Conservation (phyloP, 164 flowering plant genomes). For the Annona squamosa region DNA sequence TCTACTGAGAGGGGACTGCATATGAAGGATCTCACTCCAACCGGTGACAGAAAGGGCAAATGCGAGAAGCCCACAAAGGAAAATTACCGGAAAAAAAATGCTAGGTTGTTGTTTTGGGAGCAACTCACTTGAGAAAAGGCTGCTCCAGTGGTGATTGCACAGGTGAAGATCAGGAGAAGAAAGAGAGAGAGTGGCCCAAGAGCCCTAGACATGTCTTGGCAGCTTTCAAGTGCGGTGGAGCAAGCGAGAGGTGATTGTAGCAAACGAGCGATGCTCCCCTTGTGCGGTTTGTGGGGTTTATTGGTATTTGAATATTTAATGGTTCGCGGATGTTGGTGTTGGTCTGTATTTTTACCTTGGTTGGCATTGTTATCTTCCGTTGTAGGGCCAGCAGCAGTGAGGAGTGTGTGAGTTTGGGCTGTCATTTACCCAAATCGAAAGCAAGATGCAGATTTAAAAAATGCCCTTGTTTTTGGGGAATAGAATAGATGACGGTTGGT, state of each 20-base stretch:
- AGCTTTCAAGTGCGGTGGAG: neutral
- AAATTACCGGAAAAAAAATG: neutral
- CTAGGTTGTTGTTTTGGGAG: neutral
- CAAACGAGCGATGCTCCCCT: neutral
- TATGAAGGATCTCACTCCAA: neutral
- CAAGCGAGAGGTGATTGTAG: neutral
- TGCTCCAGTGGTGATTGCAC: constrained; percentile 2
- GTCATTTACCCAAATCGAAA: neutral
- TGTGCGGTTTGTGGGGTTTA: constrained; percentile 1
- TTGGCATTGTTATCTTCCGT: neutral
- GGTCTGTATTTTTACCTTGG: neutral
- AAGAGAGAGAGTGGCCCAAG: constrained; percentile 7
- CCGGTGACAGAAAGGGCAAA: neutral
- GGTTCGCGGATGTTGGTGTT: too few species aligned
- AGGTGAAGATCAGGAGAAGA: constrained; percentile 9
- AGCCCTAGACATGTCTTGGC: constrained; percentile 7
- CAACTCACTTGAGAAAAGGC: constrained; percentile 6
- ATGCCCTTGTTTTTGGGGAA: neutral
- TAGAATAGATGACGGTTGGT: neutral
- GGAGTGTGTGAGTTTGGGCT: neutral
- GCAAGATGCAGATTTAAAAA: neutral
- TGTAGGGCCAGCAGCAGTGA: neutral
- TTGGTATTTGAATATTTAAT: constrained; percentile 2
- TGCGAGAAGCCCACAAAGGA: neutral
- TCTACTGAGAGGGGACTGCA: neutral